A percentile compares a stretch with the other conserved stretches of the same genome.
These are phyloP conservation scores for Geopyxis carbonaria DNA, from an alignment of 495 filamentous ascomycete species.

Conservation along the genomic window DNA sequence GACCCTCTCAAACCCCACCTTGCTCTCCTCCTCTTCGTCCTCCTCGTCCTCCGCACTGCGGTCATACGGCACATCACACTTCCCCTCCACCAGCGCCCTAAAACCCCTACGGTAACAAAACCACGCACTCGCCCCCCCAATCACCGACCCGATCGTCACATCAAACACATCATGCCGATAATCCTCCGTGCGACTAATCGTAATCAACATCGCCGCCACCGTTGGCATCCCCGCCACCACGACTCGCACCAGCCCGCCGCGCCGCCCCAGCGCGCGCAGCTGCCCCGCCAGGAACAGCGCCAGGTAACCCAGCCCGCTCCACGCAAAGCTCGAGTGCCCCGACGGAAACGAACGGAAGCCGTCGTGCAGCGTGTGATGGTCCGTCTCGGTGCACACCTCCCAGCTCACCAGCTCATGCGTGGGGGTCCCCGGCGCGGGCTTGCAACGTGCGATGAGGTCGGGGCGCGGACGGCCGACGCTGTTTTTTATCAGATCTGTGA, in stretches of 20 bases:
- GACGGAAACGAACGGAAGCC: constrained; percentile 88
- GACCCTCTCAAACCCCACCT: constrained; percentile 7
- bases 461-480: constrained; percentile 76
- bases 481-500: constrained; percentile 90
- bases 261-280: constrained; percentile 12
- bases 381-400: constrained; percentile 62
- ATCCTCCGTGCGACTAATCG: constrained; percentile 79
- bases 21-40: not conserved
- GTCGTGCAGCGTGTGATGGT: constrained; percentile 67
- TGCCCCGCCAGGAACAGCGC: constrained; percentile 41
- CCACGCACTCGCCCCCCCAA: constrained; percentile 59
- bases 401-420: constrained; percentile 50
- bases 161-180: constrained; percentile 93
- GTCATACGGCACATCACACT: constrained; percentile 38
- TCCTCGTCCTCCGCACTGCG: not conserved
- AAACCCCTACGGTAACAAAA: constrained; percentile 52
- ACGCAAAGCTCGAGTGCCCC: constrained; percentile 75
- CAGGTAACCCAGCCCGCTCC: constrained; percentile 69
- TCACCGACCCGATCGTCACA: constrained; percentile 55
- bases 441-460: constrained; percentile 77
- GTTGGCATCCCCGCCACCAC: constrained; percentile 53
- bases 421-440: constrained; percentile 48
- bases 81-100: constrained; percentile 30
- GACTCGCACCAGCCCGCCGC: constrained; percentile 36
- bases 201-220: constrained; percentile 68